Conservation (phyloP, 306 rosid genomes). For the Senna siamea region DNA sequence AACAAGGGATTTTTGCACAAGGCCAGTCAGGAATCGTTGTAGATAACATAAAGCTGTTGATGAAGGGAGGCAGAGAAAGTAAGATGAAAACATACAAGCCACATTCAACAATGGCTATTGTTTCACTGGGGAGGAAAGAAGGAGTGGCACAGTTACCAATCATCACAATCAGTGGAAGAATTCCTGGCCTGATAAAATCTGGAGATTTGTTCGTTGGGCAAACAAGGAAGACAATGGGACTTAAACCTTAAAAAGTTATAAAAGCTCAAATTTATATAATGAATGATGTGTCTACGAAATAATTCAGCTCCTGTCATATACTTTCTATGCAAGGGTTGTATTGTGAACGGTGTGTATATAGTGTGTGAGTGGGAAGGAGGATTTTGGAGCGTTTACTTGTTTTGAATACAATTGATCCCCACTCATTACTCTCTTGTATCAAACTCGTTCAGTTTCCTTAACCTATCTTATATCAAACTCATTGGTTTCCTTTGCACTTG, state of each 20-base stretch:
- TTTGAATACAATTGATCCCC: not conserved
- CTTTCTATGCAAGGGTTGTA: constrained; percentile 14
- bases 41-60: constrained; percentile 64
- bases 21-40: constrained; percentile 67
- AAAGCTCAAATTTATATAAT: constrained; percentile 19
- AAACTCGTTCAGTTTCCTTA: not conserved
- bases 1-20: constrained; percentile 80
- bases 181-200: constrained; percentile 73
- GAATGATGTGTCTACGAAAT: constrained; percentile 27
- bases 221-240: constrained; percentile 72
- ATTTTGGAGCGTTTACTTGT: constrained; percentile 2
- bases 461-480: too few species aligned
- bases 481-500: too few species aligned
- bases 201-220: constrained; percentile 81
- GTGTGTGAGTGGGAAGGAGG: constrained; percentile 19
- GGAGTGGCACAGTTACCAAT: constrained; percentile 75
- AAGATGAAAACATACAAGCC: constrained; percentile 56
- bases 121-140: constrained; percentile 78
- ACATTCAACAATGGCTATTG: constrained; percentile 53
- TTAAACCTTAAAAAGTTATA: constrained; percentile 38
- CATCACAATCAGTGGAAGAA: constrained; percentile 58
- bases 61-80: constrained; percentile 54
- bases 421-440: not conserved
- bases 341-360: not conserved
- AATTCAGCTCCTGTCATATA: not conserved